These are phyloP conservation scores for Lentinula boryana DNA, from an alignment of 768 basidiomycete genomes.

Conservation along the genomic window DNA sequence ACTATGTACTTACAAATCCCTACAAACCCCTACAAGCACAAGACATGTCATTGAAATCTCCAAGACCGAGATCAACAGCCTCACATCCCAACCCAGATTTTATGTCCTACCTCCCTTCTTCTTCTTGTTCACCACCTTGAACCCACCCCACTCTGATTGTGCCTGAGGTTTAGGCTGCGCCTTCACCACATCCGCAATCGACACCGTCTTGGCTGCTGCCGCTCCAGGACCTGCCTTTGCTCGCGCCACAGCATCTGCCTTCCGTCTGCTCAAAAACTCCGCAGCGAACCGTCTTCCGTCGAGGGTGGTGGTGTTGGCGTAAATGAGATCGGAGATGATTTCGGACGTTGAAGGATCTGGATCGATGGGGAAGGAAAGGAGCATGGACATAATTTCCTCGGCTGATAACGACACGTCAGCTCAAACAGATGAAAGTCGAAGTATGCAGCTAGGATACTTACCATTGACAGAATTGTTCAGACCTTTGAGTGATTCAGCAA, in stretches of 20 bases:
- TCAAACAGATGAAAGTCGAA: neutral
- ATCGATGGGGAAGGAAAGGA: conserved; percentile 90
- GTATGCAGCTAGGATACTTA: conserved; percentile 22
- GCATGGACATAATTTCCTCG: conserved; percentile 94
- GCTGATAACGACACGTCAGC: conserved; percentile 39
- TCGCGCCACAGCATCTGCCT: conserved; percentile 63
- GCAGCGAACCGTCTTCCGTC: conserved; percentile 93
- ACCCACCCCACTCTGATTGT: conserved; percentile 77
- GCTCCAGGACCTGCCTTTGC: conserved; percentile 34
- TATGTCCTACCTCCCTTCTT: conserved; percentile 67
- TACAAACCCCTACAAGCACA: too few species aligned
- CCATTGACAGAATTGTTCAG: conserved; percentile 68
- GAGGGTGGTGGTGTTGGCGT: conserved; percentile 89
- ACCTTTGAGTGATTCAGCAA: conserved; percentile 78
- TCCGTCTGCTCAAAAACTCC: conserved; percentile 84
- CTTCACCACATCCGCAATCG: conserved; percentile 89
- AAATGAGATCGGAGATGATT: conserved; percentile 93
- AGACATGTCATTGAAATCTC: neutral
- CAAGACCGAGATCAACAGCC: neutral
- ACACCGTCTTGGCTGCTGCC: conserved; percentile 48
- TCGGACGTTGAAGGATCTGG: conserved; percentile 78
- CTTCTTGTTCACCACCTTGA: conserved; percentile 95
- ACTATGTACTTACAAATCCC: too few species aligned
- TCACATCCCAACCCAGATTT: neutral
- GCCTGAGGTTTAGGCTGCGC: conserved; percentile 69